A percentile compares a stretch with the other conserved stretches of the same genome.
Conservation (phyloP, 169 alveolate genomes). For the Besnoitia besnoiti region DNA sequence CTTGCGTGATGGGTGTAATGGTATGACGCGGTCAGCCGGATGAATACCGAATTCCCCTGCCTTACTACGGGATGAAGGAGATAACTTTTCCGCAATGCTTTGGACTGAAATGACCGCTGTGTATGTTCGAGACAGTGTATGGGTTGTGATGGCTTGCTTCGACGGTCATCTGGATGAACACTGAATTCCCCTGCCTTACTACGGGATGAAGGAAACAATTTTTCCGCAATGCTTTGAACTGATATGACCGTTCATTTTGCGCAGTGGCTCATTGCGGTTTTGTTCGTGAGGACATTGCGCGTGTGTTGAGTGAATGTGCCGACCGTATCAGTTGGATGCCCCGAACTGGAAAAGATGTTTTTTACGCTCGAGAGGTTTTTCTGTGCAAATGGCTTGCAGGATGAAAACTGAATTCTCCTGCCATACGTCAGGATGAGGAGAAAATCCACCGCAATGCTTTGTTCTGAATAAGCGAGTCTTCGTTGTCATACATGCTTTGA, state of each 20-base stretch:
- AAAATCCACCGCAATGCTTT: slow-evolving; percentile 18
- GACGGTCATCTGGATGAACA: background rate
- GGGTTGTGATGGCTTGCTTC: background rate
- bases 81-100: slow-evolving; percentile 28
- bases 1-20: background rate
- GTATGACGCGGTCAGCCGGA: slow-evolving; percentile 3
- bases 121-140: no score
- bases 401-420: background rate
- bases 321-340: no score
- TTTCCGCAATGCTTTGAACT: slow-evolving; percentile 38
- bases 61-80: slow-evolving; percentile 52
- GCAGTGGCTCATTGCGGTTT: no score
- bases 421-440: background rate
- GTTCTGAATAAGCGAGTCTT: slow-evolving; percentile 14
- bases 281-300: no score
- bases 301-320: no score
- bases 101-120: background rate
- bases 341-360: no score
- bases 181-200: slow-evolving; percentile 51
- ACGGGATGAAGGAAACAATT: slow-evolving; percentile 38
- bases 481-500: no score
- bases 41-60: slow-evolving; percentile 68
- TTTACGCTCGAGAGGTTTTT: no score
- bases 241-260: slow-evolving; percentile 10
- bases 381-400: background rate